phyloP scores from a whole-genome alignment of 352 stramenopile species.

The Pythium oligandrum region DNA sequence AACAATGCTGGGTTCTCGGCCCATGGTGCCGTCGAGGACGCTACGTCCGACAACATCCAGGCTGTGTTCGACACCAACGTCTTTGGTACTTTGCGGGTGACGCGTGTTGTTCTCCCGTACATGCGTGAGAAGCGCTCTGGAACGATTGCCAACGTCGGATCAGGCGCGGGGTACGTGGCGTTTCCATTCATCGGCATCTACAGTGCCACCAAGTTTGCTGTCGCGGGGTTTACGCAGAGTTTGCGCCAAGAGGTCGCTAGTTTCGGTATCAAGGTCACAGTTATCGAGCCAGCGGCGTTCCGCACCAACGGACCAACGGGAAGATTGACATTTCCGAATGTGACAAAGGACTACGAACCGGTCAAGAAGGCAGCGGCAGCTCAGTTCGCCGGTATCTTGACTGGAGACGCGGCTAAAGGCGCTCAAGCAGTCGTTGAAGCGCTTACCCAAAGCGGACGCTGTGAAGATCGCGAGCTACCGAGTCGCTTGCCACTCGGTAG shows the following conservation, averaged over 20 bases:
- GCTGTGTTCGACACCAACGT: constrained; percentile 42
- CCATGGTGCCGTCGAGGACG: constrained; percentile 16
- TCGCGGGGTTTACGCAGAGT: constrained; percentile 27
- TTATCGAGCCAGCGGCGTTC: constrained; percentile 5
- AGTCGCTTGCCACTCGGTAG: constrained; percentile 8
- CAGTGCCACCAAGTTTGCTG: constrained; percentile 33
- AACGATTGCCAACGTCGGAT: constrained; percentile 40
- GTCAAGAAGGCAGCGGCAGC: not conserved
- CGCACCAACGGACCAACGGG: not conserved
- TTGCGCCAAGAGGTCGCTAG: constrained; percentile 25
- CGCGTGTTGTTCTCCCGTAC: constrained; percentile 30
- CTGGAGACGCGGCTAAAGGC: constrained; percentile 11
- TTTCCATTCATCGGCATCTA: constrained; percentile 30
- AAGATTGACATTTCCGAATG: not conserved
- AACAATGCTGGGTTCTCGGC: constrained; percentile 8
- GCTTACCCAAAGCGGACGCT: constrained; percentile 22
- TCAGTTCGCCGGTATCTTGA: not conserved
- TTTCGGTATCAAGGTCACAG: constrained; percentile 22
- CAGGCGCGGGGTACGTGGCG: constrained; percentile 22
- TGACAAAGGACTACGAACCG: not conserved
- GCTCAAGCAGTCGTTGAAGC: constrained; percentile 19
- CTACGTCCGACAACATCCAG: constrained; percentile 27
- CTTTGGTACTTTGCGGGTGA: constrained; percentile 30
- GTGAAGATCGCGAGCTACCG: constrained; percentile 11
- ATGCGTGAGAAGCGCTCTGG: constrained; percentile 32